Base-by-base conservation (phyloP, 768 basidiomycete genomes). In the Hydnomerulius pinastri region DNA sequence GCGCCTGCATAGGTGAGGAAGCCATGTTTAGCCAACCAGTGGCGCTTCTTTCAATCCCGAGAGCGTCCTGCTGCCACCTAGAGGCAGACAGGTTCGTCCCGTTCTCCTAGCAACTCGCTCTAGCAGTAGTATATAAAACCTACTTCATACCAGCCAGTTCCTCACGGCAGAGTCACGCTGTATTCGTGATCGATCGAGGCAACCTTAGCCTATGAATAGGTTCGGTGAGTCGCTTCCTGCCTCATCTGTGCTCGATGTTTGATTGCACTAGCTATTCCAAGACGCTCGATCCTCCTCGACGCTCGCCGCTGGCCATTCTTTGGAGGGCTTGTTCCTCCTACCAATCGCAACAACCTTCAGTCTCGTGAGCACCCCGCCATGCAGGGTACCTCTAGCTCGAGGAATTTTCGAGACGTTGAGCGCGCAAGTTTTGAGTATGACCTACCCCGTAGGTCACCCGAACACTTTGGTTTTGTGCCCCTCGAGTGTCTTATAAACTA, bases 371-470 rank as follows among this genome's bases (percentile, higher is more conserved):
- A 20, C 29, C 21, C 37, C 11, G 20, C 36, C 7, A 48, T 56
- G 54, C 23, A 28, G 8, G 43, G 43, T 24, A 17, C 45, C 30
- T 11, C 41, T 24, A 17, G 43, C 30, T 11, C 41, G 8, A 46
- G 41, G 12, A 46, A 44, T 40, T 23, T 17, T 10, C 37, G 11
- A 18, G 37, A 38, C 17, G 37, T 21, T 4, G 45, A 42, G 39
- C 48, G 51, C 23, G 40, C 33, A 6, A 28, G 51, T 44, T 21
- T 54, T 13, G 51, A 42, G 10, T n/a, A 41, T 38, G 35, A 51
- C 36, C 38, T 43, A 8, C 40, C 53, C n/a, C 23, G 63, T 66
- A 61, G 40, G 65, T 52, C 30, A 37, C 30, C 11, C 27, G 32
- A 39, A 13, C 20, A 25, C 3, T 18, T 15, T 27, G 20, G 13